phyloP scores from a whole-genome alignment of 2,329 filamentous ascomycete species.

The Fusarium citri region DNA sequence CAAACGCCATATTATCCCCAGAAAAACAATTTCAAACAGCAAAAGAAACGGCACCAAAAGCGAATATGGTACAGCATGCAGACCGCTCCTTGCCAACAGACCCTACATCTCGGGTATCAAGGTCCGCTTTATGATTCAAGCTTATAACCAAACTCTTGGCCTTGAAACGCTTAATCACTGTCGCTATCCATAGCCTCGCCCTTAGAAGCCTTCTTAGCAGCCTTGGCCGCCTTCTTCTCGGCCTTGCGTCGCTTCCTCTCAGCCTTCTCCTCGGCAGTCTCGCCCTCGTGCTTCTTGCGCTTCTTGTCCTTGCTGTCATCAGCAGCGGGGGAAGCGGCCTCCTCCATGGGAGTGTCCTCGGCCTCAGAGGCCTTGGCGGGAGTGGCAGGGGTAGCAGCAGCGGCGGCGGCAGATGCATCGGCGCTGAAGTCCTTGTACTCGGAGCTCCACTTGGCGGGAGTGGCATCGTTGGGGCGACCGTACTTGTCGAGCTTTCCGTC shows the following conservation, averaged over 20 bases:
- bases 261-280: conserved; percentile 76
- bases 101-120: conserved; percentile 40
- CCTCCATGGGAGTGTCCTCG: conserved; percentile 53
- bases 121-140: conserved; percentile 26
- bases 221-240: conserved; percentile 69
- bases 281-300: conserved; percentile 85
- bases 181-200: conserved; percentile 65
- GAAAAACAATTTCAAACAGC: conserved; percentile 40
- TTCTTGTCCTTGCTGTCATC: conserved; percentile 71
- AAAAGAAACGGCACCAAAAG: conserved; percentile 37
- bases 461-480: conserved; percentile 90
- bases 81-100: conserved; percentile 44
- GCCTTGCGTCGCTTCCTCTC: conserved; percentile 70
- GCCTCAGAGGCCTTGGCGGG: conserved; percentile 52
- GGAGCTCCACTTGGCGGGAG: conserved; percentile 90
- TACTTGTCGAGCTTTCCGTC: conserved; percentile 99
- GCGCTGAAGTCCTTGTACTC: conserved; percentile 92
- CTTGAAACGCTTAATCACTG: conserved; percentile 57
- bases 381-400: conserved; percentile 56
- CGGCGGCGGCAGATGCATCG: conserved; percentile 57
- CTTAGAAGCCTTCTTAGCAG: conserved; percentile 65
- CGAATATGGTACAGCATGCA: conserved; percentile 47
- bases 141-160: conserved; percentile 16
- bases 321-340: conserved; percentile 54
- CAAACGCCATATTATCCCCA: conserved; percentile 45